A percentile compares a stretch with the other conserved stretches of the same genome.
Evolutionary conservation across 257 asterid species (phyloP).

Genomic region (Gynochthodes officinalis): DNA sequence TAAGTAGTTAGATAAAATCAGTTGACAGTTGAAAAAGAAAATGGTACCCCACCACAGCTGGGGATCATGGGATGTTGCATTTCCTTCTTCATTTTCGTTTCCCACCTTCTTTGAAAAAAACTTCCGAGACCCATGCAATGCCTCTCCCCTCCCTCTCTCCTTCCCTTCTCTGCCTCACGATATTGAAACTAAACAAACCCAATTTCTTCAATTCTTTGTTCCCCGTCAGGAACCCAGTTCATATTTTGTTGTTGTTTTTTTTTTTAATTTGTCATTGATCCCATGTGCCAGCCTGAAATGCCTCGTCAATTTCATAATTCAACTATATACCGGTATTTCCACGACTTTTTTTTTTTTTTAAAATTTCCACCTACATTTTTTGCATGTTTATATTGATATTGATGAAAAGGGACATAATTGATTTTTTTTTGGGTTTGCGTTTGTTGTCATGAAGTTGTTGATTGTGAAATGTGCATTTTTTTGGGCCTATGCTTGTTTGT

Average conservation of each 20-base stretch:
- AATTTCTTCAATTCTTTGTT: slow-evolving; percentile 14
- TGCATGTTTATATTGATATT: neutral
- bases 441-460: neutral
- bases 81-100: no score
- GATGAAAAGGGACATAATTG: neutral
- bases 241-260: neutral
- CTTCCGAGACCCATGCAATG: slow-evolving; percentile 34
- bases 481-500: neutral
- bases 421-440: neutral
- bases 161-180: neutral
- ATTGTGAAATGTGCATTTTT: neutral
- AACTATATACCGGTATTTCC: neutral
- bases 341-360: no score
- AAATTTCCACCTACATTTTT: no score
- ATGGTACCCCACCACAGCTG: slow-evolving; percentile 12
- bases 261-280: neutral
- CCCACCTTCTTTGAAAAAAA: no score
- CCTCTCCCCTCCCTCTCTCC: slow-evolving; percentile 20
- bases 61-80: no score
- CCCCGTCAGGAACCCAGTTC: slow-evolving; percentile 18
- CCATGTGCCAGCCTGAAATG: slow-evolving; percentile 14
- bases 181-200: slow-evolving; percentile 11
- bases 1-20: neutral
- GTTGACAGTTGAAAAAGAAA: slow-evolving; percentile 1
- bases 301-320: neutral